A percentile compares a stretch with the other conserved stretches of the same genome.
phyloP scores from a whole-genome alignment of 2,329 filamentous ascomycete genomes.

The Aureobasidium sp. region DNA sequence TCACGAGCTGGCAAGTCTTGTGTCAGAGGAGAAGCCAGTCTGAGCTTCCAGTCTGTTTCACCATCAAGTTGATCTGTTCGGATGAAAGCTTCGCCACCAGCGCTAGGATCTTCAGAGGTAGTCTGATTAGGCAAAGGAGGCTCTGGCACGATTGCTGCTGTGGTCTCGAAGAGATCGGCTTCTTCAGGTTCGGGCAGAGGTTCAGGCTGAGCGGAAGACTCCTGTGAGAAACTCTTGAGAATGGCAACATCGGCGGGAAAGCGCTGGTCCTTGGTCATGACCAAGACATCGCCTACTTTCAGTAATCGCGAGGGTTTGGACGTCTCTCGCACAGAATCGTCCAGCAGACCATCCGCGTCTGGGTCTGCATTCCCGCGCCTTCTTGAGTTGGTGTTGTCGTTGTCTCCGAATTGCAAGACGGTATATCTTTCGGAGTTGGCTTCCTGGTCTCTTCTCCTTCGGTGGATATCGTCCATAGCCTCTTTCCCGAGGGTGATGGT shows the following conservation, averaged over 20 bases:
- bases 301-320: constrained; percentile 78
- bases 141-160: constrained; percentile 19
- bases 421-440: constrained; percentile 88
- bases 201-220: constrained; percentile 32
- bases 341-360: constrained; percentile 15
- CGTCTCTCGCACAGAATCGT: constrained; percentile 46
- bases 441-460: constrained; percentile 79
- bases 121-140: constrained; percentile 24
- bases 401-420: constrained; percentile 64
- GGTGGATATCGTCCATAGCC: constrained; percentile 83
- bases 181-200: constrained; percentile 31
- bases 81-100: constrained; percentile 88
- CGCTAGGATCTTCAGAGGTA: constrained; percentile 27
- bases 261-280: constrained; percentile 82
- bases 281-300: constrained; percentile 91
- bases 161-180: constrained; percentile 20
- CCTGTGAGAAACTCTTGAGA: constrained; percentile 63
- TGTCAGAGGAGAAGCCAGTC: constrained; percentile 76
- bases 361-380: constrained; percentile 26
- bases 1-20: constrained; percentile 66
- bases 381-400: constrained; percentile 27
- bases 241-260: constrained; percentile 93
- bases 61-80: constrained; percentile 95
- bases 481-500: constrained; percentile 92
- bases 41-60: constrained; percentile 97